Conservation (phyloP, 768 basidiomycete species). For the Clitopilus passeckerianus region DNA sequence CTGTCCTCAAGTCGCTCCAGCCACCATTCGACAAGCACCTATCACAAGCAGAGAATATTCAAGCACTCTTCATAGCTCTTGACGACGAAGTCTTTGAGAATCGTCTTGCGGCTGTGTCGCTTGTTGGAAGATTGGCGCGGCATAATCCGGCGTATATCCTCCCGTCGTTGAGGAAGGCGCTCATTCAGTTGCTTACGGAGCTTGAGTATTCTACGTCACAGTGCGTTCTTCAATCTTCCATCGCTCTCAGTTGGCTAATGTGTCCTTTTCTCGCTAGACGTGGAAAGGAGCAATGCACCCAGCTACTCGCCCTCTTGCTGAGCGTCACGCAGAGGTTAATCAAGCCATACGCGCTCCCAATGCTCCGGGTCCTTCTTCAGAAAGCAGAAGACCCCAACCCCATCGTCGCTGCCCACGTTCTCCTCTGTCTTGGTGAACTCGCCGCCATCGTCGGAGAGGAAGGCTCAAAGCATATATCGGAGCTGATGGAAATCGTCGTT, state of each 20-base stretch:
- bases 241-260: not conserved
- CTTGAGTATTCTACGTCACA: constrained; percentile 85
- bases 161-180: constrained; percentile 87
- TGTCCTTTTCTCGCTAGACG: constrained; percentile 42
- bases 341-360: constrained; percentile 89
- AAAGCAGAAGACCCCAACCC: constrained; percentile 83
- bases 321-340: constrained; percentile 88
- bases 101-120: constrained; percentile 77
- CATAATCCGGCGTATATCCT: constrained; percentile 98
- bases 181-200: constrained; percentile 93
- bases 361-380: constrained; percentile 81
- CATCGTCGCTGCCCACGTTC: constrained; percentile 81
- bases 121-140: constrained; percentile 87
- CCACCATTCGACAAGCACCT: constrained; percentile 94
- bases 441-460: constrained; percentile 90
- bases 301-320: constrained; percentile 79
- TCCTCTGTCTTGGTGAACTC: constrained; percentile 93
- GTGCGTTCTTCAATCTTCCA: constrained; percentile 23
- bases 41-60: constrained; percentile 93
- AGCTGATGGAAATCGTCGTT: constrained; percentile 86
- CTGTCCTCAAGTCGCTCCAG: constrained; percentile 79
- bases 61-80: constrained; percentile 90
- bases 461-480: constrained; percentile 71
- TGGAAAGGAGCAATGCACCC: constrained; percentile 85
- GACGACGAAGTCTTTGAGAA: constrained; percentile 95